Evolutionary conservation across 2,329 filamentous ascomycete species (phyloP), one percentile per base, ranked within the genome.

Genomic region (Ophiostoma sp.): DNA sequence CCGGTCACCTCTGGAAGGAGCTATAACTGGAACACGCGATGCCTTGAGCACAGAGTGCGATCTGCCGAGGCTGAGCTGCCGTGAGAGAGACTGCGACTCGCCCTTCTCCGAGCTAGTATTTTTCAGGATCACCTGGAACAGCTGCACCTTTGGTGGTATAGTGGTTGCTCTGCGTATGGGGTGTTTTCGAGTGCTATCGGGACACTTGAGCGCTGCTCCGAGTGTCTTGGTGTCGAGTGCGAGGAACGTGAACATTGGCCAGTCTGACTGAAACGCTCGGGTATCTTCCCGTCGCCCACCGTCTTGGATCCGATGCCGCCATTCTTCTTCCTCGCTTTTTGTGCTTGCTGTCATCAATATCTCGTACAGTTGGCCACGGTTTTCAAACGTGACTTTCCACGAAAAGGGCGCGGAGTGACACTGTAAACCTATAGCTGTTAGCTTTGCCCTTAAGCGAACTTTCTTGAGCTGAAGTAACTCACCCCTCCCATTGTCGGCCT

Each of bases 361-460:
- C 79, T 98, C 94, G 77, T 92, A 94, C 69, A 94, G 82, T 72
- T 91, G 88, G 74, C 90, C 86, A 70, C 90, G 85, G 73, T 87
- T 87, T 77, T 95, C 89, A 76, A 98, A 97, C 2, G 92, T 84
- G 13, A 97, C 76, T 77, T 98, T 99, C 94, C 94, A 98, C 1
- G 93, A 95, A 78, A 92, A 92, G 0, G 91, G 89, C 0, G 92
- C 91, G 3, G 91, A 92, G 73, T 95, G 90, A 76, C 93, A 97
- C 82, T 94, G 93, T 8, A 98, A 78, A 0, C 93, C 93, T 96
- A 72, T 13, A 2, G 10, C 31, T 31, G 62, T 65, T 15, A 65
- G 62, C 11, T 23, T 23, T 41, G 3, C 1, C 33, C 5, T 36
- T 33, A 33, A 15, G 27, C 1, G 17, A 57, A 27, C 20, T 10